These are phyloP conservation scores for Barnettozyma botsteinii DNA, from an alignment of 805 yeast species.

Conservation along the genomic window DNA sequence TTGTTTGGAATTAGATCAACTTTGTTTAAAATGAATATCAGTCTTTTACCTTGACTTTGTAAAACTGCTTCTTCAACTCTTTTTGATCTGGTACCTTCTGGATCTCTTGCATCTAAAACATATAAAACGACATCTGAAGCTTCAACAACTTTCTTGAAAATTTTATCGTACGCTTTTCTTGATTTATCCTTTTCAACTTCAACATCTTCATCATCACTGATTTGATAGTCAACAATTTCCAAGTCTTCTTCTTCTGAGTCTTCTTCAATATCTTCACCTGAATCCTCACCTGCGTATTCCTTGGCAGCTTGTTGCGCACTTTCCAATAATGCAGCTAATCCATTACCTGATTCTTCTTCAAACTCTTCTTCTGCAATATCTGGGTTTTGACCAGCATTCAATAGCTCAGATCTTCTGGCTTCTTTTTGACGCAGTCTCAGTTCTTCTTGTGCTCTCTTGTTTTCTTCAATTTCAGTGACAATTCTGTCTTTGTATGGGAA, in stretches of 20 bases:
- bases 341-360: constrained; percentile 42
- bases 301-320: constrained; percentile 88
- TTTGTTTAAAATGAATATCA: constrained; percentile 83
- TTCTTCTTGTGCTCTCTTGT: constrained; percentile 50
- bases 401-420: constrained; percentile 37
- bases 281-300: constrained; percentile 55
- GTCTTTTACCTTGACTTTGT: constrained; percentile 72
- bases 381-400: constrained; percentile 33
- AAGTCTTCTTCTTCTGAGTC: constrained; percentile 37
- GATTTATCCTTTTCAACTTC: constrained; percentile 59
- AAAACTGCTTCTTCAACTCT: constrained; percentile 87
- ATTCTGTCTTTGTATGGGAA: constrained; percentile 92
- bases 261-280: constrained; percentile 37
- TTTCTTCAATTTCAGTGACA: constrained; percentile 62
- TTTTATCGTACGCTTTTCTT: constrained; percentile 87
- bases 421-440: constrained; percentile 46
- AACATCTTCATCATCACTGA: constrained; percentile 40
- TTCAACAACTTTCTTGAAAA: constrained; percentile 69
- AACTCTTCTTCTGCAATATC: constrained; percentile 33
- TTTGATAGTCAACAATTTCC: constrained; percentile 47
- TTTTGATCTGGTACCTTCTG: constrained; percentile 88
- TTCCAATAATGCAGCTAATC: constrained; percentile 78
- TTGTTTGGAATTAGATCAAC: constrained; percentile 88
- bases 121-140: constrained; percentile 49
- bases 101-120: constrained; percentile 95